Conservation (phyloP, 805 yeast genomes). For the Kazachstania kunashirensis region DNA sequence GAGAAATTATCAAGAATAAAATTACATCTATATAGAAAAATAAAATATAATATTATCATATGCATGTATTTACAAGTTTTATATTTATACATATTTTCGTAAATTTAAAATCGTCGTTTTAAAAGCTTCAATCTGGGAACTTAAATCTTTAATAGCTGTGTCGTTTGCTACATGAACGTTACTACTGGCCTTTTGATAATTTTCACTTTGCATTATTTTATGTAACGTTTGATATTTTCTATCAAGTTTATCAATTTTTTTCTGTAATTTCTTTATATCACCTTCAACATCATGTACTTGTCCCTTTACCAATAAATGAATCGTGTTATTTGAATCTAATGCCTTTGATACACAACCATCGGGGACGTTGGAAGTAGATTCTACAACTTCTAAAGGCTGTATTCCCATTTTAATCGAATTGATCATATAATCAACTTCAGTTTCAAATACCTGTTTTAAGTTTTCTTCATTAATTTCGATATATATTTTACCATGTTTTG, state of each 20-base stretch:
- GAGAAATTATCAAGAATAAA: slow-evolving; percentile 40
- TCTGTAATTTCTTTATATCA: slow-evolving; percentile 70
- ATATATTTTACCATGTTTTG: slow-evolving; percentile 75
- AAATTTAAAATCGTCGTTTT: slow-evolving; percentile 69
- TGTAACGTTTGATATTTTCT: slow-evolving; percentile 50
- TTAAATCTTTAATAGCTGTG: slow-evolving; percentile 52
- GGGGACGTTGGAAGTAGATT: slow-evolving; percentile 49
- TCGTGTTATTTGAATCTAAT: slow-evolving; percentile 67
- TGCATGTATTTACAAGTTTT: slow-evolving; percentile 1
- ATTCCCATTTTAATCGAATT: slow-evolving; percentile 78
- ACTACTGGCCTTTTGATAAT: slow-evolving; percentile 64
- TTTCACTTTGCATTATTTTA: slow-evolving; percentile 57
- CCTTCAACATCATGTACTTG: slow-evolving; percentile 74
- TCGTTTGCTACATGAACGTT: slow-evolving; percentile 35
- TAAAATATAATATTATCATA: not conserved
- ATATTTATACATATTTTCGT: slow-evolving; percentile 2
- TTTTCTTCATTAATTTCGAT: slow-evolving; percentile 48
- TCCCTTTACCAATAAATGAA: slow-evolving; percentile 85
- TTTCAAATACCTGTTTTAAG: slow-evolving; percentile 52
- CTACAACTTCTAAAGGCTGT: slow-evolving; percentile 54
- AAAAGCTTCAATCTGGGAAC: slow-evolving; percentile 82
- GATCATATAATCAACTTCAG: slow-evolving; percentile 29
- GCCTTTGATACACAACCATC: slow-evolving; percentile 82
- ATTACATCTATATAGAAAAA: slow-evolving; percentile 19
- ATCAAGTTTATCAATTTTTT: slow-evolving; percentile 58